phyloP scores from a whole-genome alignment of 2,329 filamentous ascomycete species.

The Phialophora macrospora region DNA sequence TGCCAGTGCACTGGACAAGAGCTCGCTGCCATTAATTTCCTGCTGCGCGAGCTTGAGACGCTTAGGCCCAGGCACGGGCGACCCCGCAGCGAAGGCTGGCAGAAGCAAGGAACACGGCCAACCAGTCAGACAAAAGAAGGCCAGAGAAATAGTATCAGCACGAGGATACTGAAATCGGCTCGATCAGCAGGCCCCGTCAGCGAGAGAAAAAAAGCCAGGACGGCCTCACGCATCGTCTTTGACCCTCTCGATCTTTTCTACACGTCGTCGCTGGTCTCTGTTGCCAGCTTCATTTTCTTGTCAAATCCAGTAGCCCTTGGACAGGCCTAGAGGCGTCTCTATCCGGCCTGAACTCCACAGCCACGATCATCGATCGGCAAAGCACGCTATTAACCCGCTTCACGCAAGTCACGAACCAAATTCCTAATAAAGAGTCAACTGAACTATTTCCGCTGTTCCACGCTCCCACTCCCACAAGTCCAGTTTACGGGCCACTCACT shows the following conservation, averaged over 20 bases:
- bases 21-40: constrained; percentile 32
- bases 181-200: constrained; percentile 30
- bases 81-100: constrained; percentile 30
- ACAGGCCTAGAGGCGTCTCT: neutral
- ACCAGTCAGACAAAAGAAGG: constrained; percentile 20
- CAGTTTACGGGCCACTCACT: constrained; percentile 11
- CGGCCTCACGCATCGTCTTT: constrained; percentile 13
- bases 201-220: constrained; percentile 13
- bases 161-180: constrained; percentile 21
- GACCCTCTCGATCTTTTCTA: neutral
- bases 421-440: constrained; percentile 20
- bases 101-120: constrained; percentile 30
- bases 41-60: constrained; percentile 23
- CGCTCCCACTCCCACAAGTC: constrained; percentile 12
- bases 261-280: neutral
- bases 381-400: constrained; percentile 20
- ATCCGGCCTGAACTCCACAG: constrained; percentile 18
- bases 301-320: neutral
- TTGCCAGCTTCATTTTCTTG: neutral
- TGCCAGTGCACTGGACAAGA: constrained; percentile 23
- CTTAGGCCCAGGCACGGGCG: constrained; percentile 32
- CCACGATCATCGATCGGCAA: constrained; percentile 23
- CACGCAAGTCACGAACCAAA: constrained; percentile 19
- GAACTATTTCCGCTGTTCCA: constrained; percentile 21
- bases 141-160: constrained; percentile 18